These are phyloP conservation scores for Striga hermonthica DNA, from an alignment of 305 asterid species.

Conservation along the genomic window DNA sequence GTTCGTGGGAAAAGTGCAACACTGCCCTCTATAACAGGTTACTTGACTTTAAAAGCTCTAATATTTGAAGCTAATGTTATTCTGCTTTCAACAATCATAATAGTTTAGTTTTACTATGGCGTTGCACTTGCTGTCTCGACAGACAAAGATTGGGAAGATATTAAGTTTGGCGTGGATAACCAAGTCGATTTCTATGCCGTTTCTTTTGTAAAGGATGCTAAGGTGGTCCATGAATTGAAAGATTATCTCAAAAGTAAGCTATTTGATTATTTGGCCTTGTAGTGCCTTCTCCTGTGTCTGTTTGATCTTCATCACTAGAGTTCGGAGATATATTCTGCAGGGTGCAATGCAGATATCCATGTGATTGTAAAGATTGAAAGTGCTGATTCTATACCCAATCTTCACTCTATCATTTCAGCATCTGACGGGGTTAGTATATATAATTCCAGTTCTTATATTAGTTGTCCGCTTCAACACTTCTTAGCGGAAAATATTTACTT, in stretches of 20 bases:
- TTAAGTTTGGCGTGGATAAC: constrained; percentile 93
- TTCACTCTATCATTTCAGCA: constrained; percentile 83
- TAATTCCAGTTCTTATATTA: constrained; percentile 19
- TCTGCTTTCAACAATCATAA: constrained; percentile 22
- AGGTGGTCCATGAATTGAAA: constrained; percentile 85
- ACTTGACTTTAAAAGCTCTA: constrained; percentile 14
- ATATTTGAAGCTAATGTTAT: constrained; percentile 18
- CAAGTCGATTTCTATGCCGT: constrained; percentile 96
- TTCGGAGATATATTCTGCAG: constrained; percentile 44
- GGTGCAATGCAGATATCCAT: constrained; percentile 73
- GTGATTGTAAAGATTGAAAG: constrained; percentile 91
- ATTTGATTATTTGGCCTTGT: constrained; percentile 21
- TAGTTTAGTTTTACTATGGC: constrained; percentile 16
- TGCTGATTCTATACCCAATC: constrained; percentile 91
- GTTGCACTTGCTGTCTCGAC: constrained; percentile 29
- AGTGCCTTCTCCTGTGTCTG: constrained; percentile 20
- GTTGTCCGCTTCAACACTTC: not conserved
- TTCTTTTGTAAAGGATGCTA: constrained; percentile 94
- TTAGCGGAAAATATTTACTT: not conserved
- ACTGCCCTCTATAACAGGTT: constrained; percentile 95
- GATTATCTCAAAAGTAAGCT: constrained; percentile 69
- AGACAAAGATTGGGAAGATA: constrained; percentile 99
- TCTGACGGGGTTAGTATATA: constrained; percentile 82
- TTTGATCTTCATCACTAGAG: constrained; percentile 21
- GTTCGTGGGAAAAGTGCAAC: constrained; percentile 98